Evolutionary conservation across 768 basidiomycete genomes (phyloP).

Genomic region (Lepiota venenata): DNA sequence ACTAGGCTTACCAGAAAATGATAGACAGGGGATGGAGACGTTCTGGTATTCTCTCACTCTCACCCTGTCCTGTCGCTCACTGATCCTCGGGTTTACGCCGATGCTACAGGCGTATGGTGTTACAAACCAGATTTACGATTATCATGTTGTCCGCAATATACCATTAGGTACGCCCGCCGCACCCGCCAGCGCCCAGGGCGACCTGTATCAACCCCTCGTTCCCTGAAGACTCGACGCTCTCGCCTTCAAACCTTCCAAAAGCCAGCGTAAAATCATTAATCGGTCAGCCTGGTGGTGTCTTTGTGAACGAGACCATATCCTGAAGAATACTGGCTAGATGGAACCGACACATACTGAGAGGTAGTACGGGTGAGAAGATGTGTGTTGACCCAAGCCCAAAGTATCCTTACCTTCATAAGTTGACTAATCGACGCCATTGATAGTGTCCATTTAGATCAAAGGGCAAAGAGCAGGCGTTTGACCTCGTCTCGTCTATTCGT

Average conservation of each 20-base stretch:
- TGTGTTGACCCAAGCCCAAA: conserved; percentile 18
- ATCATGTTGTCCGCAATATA: conserved; percentile 93
- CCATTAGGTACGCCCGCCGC: conserved; percentile 65
- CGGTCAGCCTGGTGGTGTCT: conserved; percentile 37
- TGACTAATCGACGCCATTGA: too few relatives aligned
- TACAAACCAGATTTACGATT: conserved; percentile 82
- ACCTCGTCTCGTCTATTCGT: conserved; percentile 55
- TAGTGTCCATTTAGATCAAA: conserved; percentile 15
- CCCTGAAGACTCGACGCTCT: conserved; percentile 59
- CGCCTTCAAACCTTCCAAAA: conserved; percentile 65
- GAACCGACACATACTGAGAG: conserved; percentile 63
- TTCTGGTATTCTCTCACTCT: conserved; percentile 43
- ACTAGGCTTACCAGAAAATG: conserved; percentile 76
- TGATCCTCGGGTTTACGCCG: neutral
- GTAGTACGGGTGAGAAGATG: conserved; percentile 29
- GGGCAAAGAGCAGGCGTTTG: conserved; percentile 18
- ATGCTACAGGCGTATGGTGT: conserved; percentile 52
- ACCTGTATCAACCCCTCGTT: neutral
- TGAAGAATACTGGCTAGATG: conserved; percentile 41
- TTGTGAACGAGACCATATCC: neutral
- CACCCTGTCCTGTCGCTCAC: neutral
- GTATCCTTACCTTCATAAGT: neutral
- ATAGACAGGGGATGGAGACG: conserved; percentile 85
- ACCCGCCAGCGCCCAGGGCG: conserved; percentile 1
- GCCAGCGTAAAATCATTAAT: conserved; percentile 72